Percentiles rank a stretch among this genome's conserved stretches.
phyloP scores from a whole-genome alignment of 2,329 filamentous ascomycete species.

The Juglanconis juglandina region DNA sequence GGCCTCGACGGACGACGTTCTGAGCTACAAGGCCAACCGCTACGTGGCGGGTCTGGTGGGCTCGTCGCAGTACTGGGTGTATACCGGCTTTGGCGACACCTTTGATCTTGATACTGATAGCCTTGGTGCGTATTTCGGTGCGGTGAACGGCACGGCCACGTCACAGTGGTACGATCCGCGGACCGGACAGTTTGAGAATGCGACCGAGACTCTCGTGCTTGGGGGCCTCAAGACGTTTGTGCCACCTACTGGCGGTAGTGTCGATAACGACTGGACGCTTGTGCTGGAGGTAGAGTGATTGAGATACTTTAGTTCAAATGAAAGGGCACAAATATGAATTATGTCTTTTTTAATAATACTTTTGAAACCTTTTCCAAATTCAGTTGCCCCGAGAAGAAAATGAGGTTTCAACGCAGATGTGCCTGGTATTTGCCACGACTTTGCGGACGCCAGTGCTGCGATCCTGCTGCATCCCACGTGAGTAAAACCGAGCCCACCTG shows the following conservation, averaged over 20 bases:
- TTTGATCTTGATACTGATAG: neutral
- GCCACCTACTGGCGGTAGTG: neutral
- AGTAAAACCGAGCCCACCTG: too few relatives aligned
- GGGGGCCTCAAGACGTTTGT: neutral
- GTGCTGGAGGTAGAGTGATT: neutral
- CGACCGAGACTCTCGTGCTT: neutral
- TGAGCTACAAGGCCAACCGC: neutral
- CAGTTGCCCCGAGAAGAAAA: too few relatives aligned
- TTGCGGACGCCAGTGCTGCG: too few relatives aligned
- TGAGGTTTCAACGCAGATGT: too few relatives aligned
- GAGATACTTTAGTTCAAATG: too few relatives aligned
- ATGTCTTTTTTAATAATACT: too few relatives aligned
- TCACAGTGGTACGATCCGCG: neutral
- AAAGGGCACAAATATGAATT: too few relatives aligned
- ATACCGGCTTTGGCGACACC: neutral
- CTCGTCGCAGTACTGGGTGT: constrained; percentile 26
- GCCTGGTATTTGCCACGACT: too few relatives aligned
- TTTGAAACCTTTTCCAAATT: too few relatives aligned
- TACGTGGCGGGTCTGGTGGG: constrained; percentile 1
- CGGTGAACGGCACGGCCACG: neutral
- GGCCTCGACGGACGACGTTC: neutral
- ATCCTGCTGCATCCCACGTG: too few relatives aligned
- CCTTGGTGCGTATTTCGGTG: neutral
- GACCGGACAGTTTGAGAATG: neutral
- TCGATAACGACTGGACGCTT: neutral